Evolutionary conservation across 2,329 filamentous ascomycete species (phyloP), one percentile per base, ranked within the genome.

Genomic region (Shiraia bambusicola): DNA sequence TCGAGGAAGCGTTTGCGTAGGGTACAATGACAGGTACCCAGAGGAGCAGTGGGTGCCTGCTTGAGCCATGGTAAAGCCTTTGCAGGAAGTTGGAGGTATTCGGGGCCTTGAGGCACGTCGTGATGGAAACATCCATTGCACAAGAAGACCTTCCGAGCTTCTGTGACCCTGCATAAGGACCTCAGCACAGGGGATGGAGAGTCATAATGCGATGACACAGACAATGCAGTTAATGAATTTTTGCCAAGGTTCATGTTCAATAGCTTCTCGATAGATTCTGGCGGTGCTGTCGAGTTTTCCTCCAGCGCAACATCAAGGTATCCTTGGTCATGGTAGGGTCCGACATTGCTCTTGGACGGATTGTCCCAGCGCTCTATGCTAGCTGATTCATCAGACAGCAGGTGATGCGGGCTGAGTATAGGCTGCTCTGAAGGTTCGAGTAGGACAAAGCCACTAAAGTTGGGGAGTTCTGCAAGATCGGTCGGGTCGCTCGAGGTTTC

Each of bases 281-380:
- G 52, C n/a, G 47, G 44, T 1, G 52, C 56, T 37, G 40, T 47
- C 2, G 37, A 29, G n/a, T 42, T 34, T 4, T 44, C 29, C 11
- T 59, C 53, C 6, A 65, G 49, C 0, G 64, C 61, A 15, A 56
- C 41, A 12, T 65, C 64, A 13, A 67, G 53, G 15, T 54, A 59
- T 3, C 64, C 64, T 47, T 59, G 53, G 19, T 67, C 64, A 28
- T 67, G 64, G 30, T 65, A 56, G 6, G 56, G 51, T 1, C 35
- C 34, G n/a, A 11, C 12, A 7, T 26, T 15, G 5, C 45, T 39
- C 14, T 33, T 27, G 6, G 41, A 41, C 13, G 52, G 50, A 11
- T 47, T 33, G 17, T 42, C 34, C 52, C 52, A 56, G 8, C 17
- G 28, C 9, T 38, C 12, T 24, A 15, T 14, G 15, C 36, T 3